A percentile compares a stretch with the other conserved stretches of the same genome.
Conservation (phyloP, 805 yeast genomes). For the Yamadazyma olivae region DNA sequence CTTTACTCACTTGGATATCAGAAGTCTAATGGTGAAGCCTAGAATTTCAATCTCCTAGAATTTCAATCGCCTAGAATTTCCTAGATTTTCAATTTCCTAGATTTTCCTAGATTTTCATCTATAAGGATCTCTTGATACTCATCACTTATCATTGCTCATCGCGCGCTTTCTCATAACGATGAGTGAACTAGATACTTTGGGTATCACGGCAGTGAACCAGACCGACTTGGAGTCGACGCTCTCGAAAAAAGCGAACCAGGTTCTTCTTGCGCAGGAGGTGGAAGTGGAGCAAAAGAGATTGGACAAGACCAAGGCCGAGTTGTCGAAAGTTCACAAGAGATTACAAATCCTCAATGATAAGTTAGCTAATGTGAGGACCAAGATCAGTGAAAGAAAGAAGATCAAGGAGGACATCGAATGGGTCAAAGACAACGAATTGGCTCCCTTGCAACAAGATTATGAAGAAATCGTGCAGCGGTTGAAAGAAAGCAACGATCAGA, state of each 20-base stretch:
- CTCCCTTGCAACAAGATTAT: constrained; percentile 56
- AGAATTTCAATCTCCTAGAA: too few relatives aligned
- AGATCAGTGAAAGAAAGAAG: constrained; percentile 61
- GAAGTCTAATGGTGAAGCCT: too few relatives aligned
- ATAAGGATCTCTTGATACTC: too few relatives aligned
- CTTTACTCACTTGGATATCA: too few relatives aligned
- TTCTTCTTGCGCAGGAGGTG: constrained; percentile 56
- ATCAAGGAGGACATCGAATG: constrained; percentile 52
- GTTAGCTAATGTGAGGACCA: constrained; percentile 49
- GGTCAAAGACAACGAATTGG: constrained; percentile 49
- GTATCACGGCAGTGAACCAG: constrained; percentile 68
- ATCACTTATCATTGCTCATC: too few relatives aligned
- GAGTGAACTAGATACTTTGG: constrained; percentile 20
- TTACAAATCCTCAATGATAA: constrained; percentile 46
- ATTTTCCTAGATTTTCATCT: too few relatives aligned
- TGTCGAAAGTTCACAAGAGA: constrained; percentile 42
- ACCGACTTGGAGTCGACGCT: constrained; percentile 72
- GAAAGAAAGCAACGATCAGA: constrained; percentile 34
- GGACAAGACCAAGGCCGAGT: constrained; percentile 56
- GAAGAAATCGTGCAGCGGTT: constrained; percentile 46
- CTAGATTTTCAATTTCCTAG: too few relatives aligned
- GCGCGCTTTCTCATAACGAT: too few relatives aligned
- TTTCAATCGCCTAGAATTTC: too few relatives aligned
- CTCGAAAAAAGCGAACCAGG: constrained; percentile 64
- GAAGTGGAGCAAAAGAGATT: constrained; percentile 76